Percentiles rank a stretch among this genome's conserved stretches.
These are phyloP conservation scores for Saturnispora serradocipensis DNA, from an alignment of 805 yeast species.

Conservation along the genomic window DNA sequence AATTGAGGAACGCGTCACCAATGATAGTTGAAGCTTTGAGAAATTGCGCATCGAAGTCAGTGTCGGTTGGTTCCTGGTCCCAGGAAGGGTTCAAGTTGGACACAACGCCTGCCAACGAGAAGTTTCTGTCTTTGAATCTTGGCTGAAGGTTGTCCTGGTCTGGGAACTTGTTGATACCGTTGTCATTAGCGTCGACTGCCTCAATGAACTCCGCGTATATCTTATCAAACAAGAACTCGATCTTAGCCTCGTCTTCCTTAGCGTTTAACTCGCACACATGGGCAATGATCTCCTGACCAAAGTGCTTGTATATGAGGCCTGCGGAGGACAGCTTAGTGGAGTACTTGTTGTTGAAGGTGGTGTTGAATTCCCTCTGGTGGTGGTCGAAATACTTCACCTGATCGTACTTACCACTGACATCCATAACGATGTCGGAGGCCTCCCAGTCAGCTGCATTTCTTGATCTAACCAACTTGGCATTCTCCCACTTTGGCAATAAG, in stretches of 20 bases:
- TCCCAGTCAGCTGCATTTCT: slow-evolving; percentile 81
- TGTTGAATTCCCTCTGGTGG: slow-evolving; percentile 87
- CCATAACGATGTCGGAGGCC: slow-evolving; percentile 83
- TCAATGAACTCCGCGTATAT: slow-evolving; percentile 84
- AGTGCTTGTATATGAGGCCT: slow-evolving; percentile 85
- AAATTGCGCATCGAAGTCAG: slow-evolving; percentile 58
- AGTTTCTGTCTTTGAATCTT: slow-evolving; percentile 60
- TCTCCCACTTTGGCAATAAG: slow-evolving; percentile 55
- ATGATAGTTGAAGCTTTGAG: slow-evolving; percentile 65
- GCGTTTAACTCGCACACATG: slow-evolving; percentile 37
- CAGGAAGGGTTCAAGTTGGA: slow-evolving; percentile 78
- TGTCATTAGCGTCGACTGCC: slow-evolving; percentile 92
- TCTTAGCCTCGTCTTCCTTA: slow-evolving; percentile 23
- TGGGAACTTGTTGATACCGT: slow-evolving; percentile 72
- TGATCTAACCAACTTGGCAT: slow-evolving; percentile 69
- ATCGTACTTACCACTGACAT: slow-evolving; percentile 89
- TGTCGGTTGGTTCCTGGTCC: slow-evolving; percentile 61
- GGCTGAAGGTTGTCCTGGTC: slow-evolving; percentile 43
- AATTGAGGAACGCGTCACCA: slow-evolving; percentile 69
- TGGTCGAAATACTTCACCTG: slow-evolving; percentile 84
- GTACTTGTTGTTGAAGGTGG: slow-evolving; percentile 54
- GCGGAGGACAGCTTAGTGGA: slow-evolving; percentile 86
- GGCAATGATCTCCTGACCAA: slow-evolving; percentile 60
- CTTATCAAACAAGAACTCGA: slow-evolving; percentile 61
- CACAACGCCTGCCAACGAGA: slow-evolving; percentile 71